A percentile compares a stretch with the other conserved stretches of the same genome.
phyloP scores from a whole-genome alignment of 768 basidiomycete species.

The Zangia roseola region DNA sequence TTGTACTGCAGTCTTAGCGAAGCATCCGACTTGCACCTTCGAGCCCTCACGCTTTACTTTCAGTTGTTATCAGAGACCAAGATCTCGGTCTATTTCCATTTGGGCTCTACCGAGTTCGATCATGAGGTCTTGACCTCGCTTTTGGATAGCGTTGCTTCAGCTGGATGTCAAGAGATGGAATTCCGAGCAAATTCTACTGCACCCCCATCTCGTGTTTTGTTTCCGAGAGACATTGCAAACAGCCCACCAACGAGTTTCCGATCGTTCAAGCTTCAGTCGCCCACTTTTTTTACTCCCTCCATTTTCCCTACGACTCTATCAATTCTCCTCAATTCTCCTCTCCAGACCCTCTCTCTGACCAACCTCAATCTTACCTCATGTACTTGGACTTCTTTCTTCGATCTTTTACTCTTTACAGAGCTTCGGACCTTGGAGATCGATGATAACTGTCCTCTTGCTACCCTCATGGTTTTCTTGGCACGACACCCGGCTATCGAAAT shows the following conservation, averaged over 20 bases:
- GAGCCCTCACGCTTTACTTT: neutral
- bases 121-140: neutral
- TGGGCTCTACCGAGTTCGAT: neutral
- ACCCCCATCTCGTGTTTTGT: neutral
- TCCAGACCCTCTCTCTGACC: neutral
- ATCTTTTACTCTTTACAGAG: neutral
- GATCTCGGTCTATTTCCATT: neutral
- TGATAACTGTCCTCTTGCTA: neutral
- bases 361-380: neutral
- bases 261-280: neutral
- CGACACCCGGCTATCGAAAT: neutral
- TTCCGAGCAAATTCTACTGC: neutral
- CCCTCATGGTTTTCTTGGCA: neutral
- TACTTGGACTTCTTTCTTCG: neutral
- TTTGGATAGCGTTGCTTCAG: neutral
- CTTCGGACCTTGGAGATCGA: neutral
- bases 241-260: neutral
- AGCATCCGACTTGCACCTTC: neutral
- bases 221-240: neutral
- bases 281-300: neutral
- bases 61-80: neutral
- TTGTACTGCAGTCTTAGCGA: neutral
- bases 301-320: neutral
- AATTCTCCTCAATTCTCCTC: neutral
- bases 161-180: neutral